Base-by-base conservation (phyloP, 2,329 filamentous ascomycete genomes). In the Curvularia sp. region DNA sequence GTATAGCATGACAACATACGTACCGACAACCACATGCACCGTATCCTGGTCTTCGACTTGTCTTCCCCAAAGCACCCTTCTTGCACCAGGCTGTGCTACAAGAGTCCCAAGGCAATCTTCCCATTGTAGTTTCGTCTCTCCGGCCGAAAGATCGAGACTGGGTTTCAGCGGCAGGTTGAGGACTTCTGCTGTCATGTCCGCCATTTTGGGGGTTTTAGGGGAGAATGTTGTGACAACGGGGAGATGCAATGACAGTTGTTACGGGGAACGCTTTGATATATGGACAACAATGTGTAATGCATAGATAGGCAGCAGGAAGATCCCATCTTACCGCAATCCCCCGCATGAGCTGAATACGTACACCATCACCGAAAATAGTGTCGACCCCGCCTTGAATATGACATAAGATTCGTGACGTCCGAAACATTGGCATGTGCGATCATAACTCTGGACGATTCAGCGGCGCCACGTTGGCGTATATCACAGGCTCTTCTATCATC, bases 11-110 rank as follows among this genome's bases (percentile, higher is more conserved):
- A 26, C 79, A 46, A 20, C 12, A 68, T 15, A 74, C 33, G 31
- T 67, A 83, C 81, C 75, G 52, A 83, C 71, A 30, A 77, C 66
- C 55, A 82, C 55, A 43, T 80, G 71, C 0, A 78, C 56, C 2
- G 68, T 58, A 5, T 74, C 66, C 20, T 75, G 75, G 10, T 74
- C 67, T 65, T 84, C 82, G 20, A 81, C 52, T 61, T 73, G 64
- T 1, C 51, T 63, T 30, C 80, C 81, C 64, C 74, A 81, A 55
- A 67, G 72, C 1, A 76, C 48, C 3, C 68, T 53, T 47, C 73
- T 72, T 55, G 68, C 72, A 9, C 82, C 81, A n/a, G 72, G 59
- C 24, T 78, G 75, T 20, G 64, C 57, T 13, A 62, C 48, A 8
- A 83, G 69, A 1, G 75, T 79, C 8, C 67, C 61, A 12, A 78